These are phyloP conservation scores for Sphaerulina populicola DNA, from an alignment of 2,329 filamentous ascomycete genomes.

Conservation along the genomic window DNA sequence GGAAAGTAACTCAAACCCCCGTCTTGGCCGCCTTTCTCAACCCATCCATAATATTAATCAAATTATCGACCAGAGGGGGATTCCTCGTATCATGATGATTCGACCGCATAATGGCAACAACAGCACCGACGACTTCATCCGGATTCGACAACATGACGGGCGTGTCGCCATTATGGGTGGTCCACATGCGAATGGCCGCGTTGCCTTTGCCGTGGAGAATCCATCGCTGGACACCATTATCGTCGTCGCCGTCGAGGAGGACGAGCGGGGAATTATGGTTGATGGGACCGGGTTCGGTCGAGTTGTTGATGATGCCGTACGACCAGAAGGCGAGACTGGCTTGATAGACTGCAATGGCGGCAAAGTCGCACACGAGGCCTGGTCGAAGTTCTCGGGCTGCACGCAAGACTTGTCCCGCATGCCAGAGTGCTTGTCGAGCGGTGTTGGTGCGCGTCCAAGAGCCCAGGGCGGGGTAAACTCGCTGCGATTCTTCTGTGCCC, in stretches of 20 bases:
- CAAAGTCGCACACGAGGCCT: conserved; percentile 48
- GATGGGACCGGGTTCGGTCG: conserved; percentile 37
- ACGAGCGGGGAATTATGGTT: conserved; percentile 32
- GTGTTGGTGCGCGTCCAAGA: conserved; percentile 51
- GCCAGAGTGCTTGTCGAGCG: conserved; percentile 55
- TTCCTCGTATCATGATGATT: conserved; percentile 41
- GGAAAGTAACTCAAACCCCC: conserved; percentile 7
- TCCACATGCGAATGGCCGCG: conserved; percentile 28
- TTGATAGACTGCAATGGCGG: conserved; percentile 61
- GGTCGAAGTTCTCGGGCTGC: conserved; percentile 44
- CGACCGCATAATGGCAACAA: conserved; percentile 48
- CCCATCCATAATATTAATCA: conserved; percentile 56
- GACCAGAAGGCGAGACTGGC: conserved; percentile 61
- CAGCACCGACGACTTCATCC: conserved; percentile 50
- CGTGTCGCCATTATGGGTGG: conserved; percentile 15
- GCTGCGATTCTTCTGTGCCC: conserved; percentile 56
- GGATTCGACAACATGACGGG: conserved; percentile 45
- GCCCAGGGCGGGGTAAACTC: conserved; percentile 51
- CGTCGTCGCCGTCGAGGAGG: conserved; percentile 51
- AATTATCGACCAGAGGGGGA: conserved; percentile 59
- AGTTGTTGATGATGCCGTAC: conserved; percentile 49
- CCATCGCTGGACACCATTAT: conserved; percentile 41
- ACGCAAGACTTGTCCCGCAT: conserved; percentile 59
- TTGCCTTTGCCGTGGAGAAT: conserved; percentile 30
- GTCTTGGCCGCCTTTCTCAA: conserved; percentile 35